Percentiles rank a stretch among this genome's conserved stretches.
Conservation (phyloP, 176 grass and related monocot genomes). For the Carex littledalei region DNA sequence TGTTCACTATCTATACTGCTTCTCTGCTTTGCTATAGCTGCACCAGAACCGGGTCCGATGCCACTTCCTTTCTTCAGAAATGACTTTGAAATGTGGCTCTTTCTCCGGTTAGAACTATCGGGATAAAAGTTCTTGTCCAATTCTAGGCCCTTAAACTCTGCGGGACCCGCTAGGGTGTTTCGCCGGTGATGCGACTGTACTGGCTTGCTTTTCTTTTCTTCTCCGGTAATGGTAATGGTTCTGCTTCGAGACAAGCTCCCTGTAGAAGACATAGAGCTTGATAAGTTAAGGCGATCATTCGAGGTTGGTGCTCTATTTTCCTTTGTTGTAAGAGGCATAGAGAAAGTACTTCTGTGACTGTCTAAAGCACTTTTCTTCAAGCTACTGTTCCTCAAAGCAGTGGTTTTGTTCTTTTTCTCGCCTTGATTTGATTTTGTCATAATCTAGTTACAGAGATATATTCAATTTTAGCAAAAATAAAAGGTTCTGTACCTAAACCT, state of each 20-base stretch:
- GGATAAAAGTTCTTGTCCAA: background rate
- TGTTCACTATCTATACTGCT: background rate
- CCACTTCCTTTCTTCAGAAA: constrained; percentile 23
- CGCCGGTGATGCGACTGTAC: background rate
- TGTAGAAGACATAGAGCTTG: background rate
- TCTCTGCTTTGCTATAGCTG: constrained; percentile 17
- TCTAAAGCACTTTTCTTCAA: background rate
- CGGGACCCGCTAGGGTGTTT: constrained; percentile 1
- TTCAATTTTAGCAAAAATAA: background rate
- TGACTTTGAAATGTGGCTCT: background rate
- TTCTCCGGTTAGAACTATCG: background rate
- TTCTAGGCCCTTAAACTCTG: background rate
- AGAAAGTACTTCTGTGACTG: background rate
- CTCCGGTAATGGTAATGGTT: constrained; percentile 4
- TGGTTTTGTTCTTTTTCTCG: background rate
- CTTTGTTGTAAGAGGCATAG: constrained; percentile 15
- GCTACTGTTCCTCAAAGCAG: constrained; percentile 1
- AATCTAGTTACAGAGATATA: constrained; percentile 1
- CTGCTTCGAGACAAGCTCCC: constrained; percentile 13
- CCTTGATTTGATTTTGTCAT: background rate
- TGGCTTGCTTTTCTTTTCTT: background rate
- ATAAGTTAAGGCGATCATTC: background rate
- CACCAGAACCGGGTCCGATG: constrained; percentile 27
- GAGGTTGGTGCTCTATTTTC: constrained; percentile 2
- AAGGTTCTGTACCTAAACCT: background rate